A percentile compares a stretch with the other conserved stretches of the same genome.
phyloP scores from a whole-genome alignment of 169 alveolate genomes.

The Plasmodium cynomolgi region DNA sequence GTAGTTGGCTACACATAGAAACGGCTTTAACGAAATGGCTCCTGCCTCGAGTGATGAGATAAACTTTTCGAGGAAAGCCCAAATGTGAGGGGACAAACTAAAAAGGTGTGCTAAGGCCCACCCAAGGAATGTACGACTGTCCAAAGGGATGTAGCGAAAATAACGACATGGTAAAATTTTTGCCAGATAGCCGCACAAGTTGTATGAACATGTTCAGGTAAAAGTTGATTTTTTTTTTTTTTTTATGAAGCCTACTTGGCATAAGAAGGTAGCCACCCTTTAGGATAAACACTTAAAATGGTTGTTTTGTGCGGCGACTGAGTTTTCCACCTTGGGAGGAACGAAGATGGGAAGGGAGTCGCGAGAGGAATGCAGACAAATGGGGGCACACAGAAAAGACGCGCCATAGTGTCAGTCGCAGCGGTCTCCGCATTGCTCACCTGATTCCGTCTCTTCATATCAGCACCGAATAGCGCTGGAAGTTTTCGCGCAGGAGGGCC shows the following conservation, averaged over 20 bases:
- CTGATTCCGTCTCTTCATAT: neutral
- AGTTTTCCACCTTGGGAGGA: neutral
- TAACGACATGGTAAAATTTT: neutral
- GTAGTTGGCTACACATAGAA: neutral
- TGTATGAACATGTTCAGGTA: neutral
- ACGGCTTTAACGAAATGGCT: neutral
- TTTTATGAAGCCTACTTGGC: neutral
- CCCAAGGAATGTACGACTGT: neutral
- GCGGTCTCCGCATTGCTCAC: neutral
- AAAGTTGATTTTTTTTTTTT: neutral
- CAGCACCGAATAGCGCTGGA: conserved; percentile 30
- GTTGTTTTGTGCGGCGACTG: neutral
- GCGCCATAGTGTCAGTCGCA: neutral
- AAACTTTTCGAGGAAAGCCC: neutral
- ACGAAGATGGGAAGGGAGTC: neutral
- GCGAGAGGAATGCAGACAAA: neutral
- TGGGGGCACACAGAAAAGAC: neutral
- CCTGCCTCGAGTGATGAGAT: neutral
- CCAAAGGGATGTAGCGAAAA: neutral
- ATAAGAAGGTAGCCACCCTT: neutral
- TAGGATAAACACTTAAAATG: neutral
- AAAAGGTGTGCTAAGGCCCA: neutral
- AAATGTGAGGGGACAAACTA: neutral
- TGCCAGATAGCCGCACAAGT: neutral
- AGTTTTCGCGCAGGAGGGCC: conserved; percentile 15